These are phyloP conservation scores for Wickerhamomyces chambardii DNA, from an alignment of 805 yeast genomes.

Conservation along the genomic window DNA sequence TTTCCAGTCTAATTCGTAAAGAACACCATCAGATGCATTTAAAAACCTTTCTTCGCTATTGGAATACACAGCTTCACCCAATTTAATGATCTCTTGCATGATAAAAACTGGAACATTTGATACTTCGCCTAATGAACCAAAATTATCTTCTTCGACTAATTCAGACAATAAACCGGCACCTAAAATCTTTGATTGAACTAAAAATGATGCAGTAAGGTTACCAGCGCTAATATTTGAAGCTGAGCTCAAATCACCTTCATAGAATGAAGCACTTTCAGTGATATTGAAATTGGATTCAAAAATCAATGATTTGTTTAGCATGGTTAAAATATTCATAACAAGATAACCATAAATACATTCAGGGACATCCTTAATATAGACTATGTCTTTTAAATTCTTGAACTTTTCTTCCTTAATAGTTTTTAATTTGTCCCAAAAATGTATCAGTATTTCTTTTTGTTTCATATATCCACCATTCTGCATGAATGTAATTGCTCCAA, in stretches of 20 bases:
- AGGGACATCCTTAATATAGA: slow-evolving; percentile 25
- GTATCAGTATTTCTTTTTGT: slow-evolving; percentile 19
- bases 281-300: slow-evolving; percentile 16
- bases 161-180: slow-evolving; percentile 29
- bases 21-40: slow-evolving; percentile 23
- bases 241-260: slow-evolving; percentile 23
- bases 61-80: slow-evolving; percentile 32
- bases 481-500: slow-evolving; percentile 37
- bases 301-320: slow-evolving; percentile 32
- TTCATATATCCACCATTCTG: slow-evolving; percentile 38
- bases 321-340: slow-evolving; percentile 31
- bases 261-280: slow-evolving; percentile 24
- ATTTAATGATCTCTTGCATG: slow-evolving; percentile 34
- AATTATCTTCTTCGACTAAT: slow-evolving; percentile 20
- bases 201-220: slow-evolving; percentile 15
- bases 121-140: slow-evolving; percentile 14
- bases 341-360: slow-evolving; percentile 28
- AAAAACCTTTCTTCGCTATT: slow-evolving; percentile 25
- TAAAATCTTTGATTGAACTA: slow-evolving; percentile 31
- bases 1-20: slow-evolving; percentile 25
- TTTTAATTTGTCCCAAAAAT: slow-evolving; percentile 17
- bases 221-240: slow-evolving; percentile 7
- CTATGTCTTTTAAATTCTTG: slow-evolving; percentile 24
- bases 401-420: slow-evolving; percentile 15
- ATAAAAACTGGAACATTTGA: slow-evolving; percentile 27